These are phyloP conservation scores for Canariomyces notabilis DNA, from an alignment of 2,329 filamentous ascomycete genomes.

Conservation along the genomic window DNA sequence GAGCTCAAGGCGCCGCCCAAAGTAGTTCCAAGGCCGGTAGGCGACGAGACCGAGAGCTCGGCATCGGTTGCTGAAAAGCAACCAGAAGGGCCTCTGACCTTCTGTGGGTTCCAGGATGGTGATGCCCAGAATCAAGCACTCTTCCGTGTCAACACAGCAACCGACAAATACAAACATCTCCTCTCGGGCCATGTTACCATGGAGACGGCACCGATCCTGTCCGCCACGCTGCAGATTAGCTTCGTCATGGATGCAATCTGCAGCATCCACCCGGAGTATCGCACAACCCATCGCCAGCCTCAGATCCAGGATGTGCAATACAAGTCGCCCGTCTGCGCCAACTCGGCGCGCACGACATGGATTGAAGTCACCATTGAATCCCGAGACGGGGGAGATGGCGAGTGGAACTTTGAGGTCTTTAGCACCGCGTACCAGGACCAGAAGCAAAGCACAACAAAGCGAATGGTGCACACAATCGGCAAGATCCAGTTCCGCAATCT, in stretches of 20 bases:
- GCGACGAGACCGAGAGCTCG: slow-evolving; percentile 7
- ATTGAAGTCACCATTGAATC: no score
- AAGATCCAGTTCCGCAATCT: no score
- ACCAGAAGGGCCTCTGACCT: slow-evolving; percentile 12
- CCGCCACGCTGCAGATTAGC: slow-evolving; percentile 33
- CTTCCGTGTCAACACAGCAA: slow-evolving; percentile 39
- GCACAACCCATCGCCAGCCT: slow-evolving; percentile 22
- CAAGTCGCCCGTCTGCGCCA: slow-evolving; percentile 31
- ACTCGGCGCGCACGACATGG: slow-evolving; percentile 26
- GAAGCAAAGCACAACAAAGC: no score
- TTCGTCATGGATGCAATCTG: slow-evolving; percentile 31
- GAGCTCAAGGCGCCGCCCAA: not conserved
- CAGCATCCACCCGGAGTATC: slow-evolving; percentile 29
- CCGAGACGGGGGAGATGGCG: no score
- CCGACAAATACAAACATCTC: slow-evolving; percentile 30
- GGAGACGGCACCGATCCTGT: slow-evolving; percentile 35
- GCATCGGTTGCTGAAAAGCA: no score
- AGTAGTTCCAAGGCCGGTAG: not conserved
- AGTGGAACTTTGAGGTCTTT: no score
- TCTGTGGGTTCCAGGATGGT: slow-evolving; percentile 15
- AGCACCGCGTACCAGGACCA: no score
- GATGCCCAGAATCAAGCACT: slow-evolving; percentile 19
- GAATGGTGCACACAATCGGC: no score
- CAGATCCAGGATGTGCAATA: slow-evolving; percentile 29
- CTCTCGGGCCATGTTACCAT: slow-evolving; percentile 37